Conservation (phyloP, 1,139 yeast genomes). For the Geotrichum klebahnii region DNA sequence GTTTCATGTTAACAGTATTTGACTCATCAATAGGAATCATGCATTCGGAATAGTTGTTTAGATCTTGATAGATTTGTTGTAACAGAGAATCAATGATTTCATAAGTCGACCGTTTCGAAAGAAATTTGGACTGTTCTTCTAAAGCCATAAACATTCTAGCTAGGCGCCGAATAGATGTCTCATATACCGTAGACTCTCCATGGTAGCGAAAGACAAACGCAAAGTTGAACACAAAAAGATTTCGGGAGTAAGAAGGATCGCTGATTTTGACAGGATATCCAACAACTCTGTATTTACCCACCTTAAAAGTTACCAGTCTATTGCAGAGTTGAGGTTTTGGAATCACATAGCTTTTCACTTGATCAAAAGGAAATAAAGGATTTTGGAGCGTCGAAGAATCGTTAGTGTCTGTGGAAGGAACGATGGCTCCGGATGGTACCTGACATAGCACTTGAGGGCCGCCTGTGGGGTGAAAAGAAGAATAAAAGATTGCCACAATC, state of each 20-base stretch:
- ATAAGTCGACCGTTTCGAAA: slow-evolving; percentile 47
- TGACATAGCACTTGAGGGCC: slow-evolving; percentile 94
- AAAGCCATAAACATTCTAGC: slow-evolving; percentile 86
- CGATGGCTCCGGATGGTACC: slow-evolving; percentile 67
- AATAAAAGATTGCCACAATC: slow-evolving; percentile 78
- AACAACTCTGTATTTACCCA: slow-evolving; percentile 64
- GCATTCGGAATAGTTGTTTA: slow-evolving; percentile 93
- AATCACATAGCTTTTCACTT: slow-evolving; percentile 81
- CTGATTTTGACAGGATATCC: slow-evolving; percentile 90
- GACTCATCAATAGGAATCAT: slow-evolving; percentile 88
- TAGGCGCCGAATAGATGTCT: slow-evolving; percentile 74
- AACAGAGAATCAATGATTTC: slow-evolving; percentile 72
- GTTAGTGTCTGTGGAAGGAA: slow-evolving; percentile 38
- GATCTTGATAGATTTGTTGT: slow-evolving; percentile 85
- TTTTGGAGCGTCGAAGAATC: slow-evolving; percentile 41
- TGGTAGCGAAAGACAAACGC: slow-evolving; percentile 85
- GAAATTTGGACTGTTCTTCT: slow-evolving; percentile 79
- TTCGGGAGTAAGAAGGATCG: slow-evolving; percentile 73
- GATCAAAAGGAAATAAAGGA: slow-evolving; percentile 68
- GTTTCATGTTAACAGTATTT: slow-evolving; percentile 84
- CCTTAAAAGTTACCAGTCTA: slow-evolving; percentile 67
- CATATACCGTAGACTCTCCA: slow-evolving; percentile 80
- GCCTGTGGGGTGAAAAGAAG: slow-evolving; percentile 91
- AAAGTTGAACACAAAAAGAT: slow-evolving; percentile 87
- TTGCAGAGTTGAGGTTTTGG: slow-evolving; percentile 93